phyloP scores from a whole-genome alignment of 1,284 basidiomycete species.

The Malassezia japonica region DNA sequence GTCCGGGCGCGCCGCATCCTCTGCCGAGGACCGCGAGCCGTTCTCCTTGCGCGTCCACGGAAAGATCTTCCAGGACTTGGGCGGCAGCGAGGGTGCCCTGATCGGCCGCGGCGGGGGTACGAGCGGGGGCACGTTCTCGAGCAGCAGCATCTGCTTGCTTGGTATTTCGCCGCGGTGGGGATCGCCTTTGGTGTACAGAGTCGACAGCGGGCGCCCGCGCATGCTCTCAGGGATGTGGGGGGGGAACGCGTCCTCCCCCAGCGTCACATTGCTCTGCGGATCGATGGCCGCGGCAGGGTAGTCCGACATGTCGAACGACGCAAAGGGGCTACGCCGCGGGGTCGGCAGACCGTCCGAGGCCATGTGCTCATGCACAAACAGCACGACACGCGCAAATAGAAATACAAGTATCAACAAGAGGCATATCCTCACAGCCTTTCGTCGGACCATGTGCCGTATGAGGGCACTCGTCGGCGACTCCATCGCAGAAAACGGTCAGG shows the following conservation, averaged over 20 bases:
- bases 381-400: background rate
- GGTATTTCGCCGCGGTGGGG: slow-evolving; percentile 34
- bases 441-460: no score
- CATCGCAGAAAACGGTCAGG: no score
- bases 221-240: background rate
- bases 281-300: background rate
- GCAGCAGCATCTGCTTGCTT: slow-evolving; percentile 15
- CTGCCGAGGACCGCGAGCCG: slow-evolving; percentile 23
- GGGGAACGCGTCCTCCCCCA: slow-evolving; percentile 3
- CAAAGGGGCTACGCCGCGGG: background rate
- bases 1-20: slow-evolving; percentile 27
- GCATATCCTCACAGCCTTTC: no score
- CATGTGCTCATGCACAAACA: background rate
- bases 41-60: slow-evolving; percentile 22
- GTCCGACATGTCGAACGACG: background rate
- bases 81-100: slow-evolving; percentile 21
- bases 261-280: background rate
- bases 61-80: slow-evolving; percentile 18
- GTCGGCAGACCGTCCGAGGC: background rate
- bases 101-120: slow-evolving; percentile 22
- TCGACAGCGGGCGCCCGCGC: background rate
- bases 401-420: background rate
- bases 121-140: slow-evolving; percentile 22
- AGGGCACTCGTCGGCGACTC: no score
- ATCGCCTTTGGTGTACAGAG: slow-evolving; percentile 21